Conservation (phyloP, 2,329 filamentous ascomycete genomes). For the Hortaea werneckii region DNA sequence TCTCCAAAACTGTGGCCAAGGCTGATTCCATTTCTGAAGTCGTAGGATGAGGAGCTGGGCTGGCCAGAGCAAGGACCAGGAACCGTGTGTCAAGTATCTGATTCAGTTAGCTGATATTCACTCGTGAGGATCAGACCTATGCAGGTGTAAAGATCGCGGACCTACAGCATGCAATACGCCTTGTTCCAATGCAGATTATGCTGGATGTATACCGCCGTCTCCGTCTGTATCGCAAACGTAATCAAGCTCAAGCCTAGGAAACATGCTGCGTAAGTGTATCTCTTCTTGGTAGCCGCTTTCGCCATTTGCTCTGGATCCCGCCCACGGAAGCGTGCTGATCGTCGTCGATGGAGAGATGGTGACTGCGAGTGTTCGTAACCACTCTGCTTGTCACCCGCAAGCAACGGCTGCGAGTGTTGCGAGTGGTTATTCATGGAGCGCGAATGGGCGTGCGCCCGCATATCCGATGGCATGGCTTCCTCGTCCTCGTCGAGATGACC, state of each 20-base stretch:
- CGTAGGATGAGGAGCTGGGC: slow-evolving; percentile 70
- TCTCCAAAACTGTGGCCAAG: slow-evolving; percentile 81
- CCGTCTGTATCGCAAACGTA: slow-evolving; percentile 87
- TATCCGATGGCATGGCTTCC: slow-evolving; percentile 39
- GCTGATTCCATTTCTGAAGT: slow-evolving; percentile 63
- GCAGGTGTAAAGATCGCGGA: background rate
- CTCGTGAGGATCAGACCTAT: too few relatives aligned
- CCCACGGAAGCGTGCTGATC: slow-evolving; percentile 57
- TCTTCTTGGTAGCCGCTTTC: slow-evolving; percentile 58
- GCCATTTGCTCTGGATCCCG: slow-evolving; percentile 58
- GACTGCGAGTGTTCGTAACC: slow-evolving; percentile 28
- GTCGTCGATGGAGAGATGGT: slow-evolving; percentile 43
- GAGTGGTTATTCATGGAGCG: slow-evolving; percentile 17
- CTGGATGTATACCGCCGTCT: slow-evolving; percentile 91
- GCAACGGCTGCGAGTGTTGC: slow-evolving; percentile 36
- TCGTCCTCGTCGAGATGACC: slow-evolving; percentile 16
- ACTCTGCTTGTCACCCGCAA: slow-evolving; percentile 34
- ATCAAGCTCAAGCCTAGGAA: slow-evolving; percentile 76
- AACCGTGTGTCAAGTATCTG: slow-evolving; percentile 82
- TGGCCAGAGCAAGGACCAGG: slow-evolving; percentile 85
- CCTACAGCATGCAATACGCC: slow-evolving; percentile 95
- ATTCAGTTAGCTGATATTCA: too few relatives aligned
- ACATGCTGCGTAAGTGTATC: slow-evolving; percentile 77
- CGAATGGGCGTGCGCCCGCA: slow-evolving; percentile 26
- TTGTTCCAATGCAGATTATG: slow-evolving; percentile 90